Evolutionary conservation across 2,329 filamentous ascomycete genomes (phyloP).

Genomic region (Dissoconium aciculare): DNA sequence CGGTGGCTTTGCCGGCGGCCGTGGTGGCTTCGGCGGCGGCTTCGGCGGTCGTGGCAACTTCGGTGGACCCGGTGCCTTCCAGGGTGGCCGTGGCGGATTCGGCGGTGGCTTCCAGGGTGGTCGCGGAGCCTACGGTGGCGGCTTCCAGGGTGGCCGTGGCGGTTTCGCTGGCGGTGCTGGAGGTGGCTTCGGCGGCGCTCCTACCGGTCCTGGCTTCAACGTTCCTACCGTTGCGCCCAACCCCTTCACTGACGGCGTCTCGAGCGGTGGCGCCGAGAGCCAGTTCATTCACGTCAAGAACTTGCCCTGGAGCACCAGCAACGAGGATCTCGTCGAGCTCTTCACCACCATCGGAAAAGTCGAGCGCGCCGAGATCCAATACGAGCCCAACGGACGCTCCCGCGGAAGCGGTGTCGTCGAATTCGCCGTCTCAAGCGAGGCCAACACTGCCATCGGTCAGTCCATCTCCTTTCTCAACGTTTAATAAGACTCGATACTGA

Average conservation of each 20-base stretch:
- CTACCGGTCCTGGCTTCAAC: too few relatives aligned
- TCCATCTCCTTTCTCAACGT: too few relatives aligned
- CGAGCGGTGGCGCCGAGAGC: constrained; percentile 68
- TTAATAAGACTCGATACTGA: too few relatives aligned
- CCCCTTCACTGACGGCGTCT: constrained; percentile 85
- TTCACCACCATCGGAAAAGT: constrained; percentile 98
- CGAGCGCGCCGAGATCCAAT: constrained; percentile 97
- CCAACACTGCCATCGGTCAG: constrained; percentile 63
- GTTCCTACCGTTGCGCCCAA: constrained; percentile 55
- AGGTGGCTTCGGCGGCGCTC: constrained; percentile 28
- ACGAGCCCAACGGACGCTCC: constrained; percentile 90
- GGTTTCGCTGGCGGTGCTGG: constrained; percentile 21
- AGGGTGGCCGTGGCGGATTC: constrained; percentile 41
- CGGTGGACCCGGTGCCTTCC: constrained; percentile 29
- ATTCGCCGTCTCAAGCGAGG: constrained; percentile 68
- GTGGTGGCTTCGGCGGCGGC: constrained; percentile 25
- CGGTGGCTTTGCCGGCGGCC: constrained; percentile 29
- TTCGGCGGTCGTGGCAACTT: constrained; percentile 29
- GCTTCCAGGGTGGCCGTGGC: constrained; percentile 26
- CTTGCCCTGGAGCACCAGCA: constrained; percentile 96
- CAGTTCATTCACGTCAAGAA: constrained; percentile 92
- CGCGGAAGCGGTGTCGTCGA: constrained; percentile 93
- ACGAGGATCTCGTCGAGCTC: constrained; percentile 88
- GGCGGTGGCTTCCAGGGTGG: constrained; percentile 43
- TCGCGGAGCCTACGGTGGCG: constrained; percentile 35